phyloP scores from a whole-genome alignment of 768 basidiomycete species.

The Tremella fuciformis region DNA sequence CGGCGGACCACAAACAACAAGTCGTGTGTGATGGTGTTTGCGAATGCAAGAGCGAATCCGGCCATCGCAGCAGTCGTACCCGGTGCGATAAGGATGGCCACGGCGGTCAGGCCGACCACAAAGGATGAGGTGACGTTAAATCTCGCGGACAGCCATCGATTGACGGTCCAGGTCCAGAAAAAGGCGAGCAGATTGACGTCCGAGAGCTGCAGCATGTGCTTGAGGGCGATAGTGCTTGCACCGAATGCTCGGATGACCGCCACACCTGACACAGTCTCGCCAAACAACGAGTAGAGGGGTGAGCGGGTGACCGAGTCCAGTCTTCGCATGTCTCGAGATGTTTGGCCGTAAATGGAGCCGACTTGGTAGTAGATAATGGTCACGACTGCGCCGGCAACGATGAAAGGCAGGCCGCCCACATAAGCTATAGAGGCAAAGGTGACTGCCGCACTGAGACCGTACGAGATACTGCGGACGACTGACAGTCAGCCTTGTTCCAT shows the following conservation, averaged over 20 bases:
- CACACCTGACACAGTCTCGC: constrained; percentile 59
- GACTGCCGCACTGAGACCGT: constrained; percentile 66
- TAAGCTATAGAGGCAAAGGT: constrained; percentile 71
- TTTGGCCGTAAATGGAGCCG: constrained; percentile 69
- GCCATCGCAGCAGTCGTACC: constrained; percentile 74
- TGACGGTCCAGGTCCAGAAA: constrained; percentile 80
- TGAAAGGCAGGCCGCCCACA: constrained; percentile 74
- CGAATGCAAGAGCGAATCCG: constrained; percentile 82
- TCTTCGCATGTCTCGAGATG: constrained; percentile 61
- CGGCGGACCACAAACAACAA: constrained; percentile 56
- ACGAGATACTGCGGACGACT: constrained; percentile 62
- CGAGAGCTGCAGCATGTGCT: constrained; percentile 39
- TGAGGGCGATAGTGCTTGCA: constrained; percentile 54
- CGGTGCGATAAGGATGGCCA: constrained; percentile 66
- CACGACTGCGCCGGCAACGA: constrained; percentile 58
- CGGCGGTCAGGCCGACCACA: constrained; percentile 69
- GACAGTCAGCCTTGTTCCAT: constrained; percentile 7
- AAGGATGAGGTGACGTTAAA: constrained; percentile 76
- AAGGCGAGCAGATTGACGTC: constrained; percentile 43
- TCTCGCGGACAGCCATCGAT: constrained; percentile 73
- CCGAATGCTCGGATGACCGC: constrained; percentile 76
- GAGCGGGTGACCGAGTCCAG: constrained; percentile 57
- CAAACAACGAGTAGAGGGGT: constrained; percentile 59
- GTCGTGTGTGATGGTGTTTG: constrained; percentile 69
- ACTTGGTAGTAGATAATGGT: constrained; percentile 52